Evolutionary conservation across 768 basidiomycete species (phyloP).

Genomic region (Amyloporia xantha): DNA sequence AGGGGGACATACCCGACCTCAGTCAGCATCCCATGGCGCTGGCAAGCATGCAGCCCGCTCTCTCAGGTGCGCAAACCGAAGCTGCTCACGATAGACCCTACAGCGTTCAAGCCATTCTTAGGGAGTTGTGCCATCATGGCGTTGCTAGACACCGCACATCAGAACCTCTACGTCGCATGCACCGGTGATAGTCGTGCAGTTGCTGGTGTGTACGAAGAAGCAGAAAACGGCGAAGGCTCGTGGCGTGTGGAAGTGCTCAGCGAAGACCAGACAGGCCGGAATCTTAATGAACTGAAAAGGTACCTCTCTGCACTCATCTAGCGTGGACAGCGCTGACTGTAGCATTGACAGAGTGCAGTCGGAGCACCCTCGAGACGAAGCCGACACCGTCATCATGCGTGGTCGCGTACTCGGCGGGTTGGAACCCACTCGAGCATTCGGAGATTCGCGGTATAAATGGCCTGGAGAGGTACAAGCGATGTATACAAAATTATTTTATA

Average conservation of each 20-base stretch:
- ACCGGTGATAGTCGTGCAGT: constrained; percentile 95
- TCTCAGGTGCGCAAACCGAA: constrained; percentile 71
- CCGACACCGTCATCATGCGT: constrained; percentile 61
- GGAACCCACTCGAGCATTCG: constrained; percentile 83
- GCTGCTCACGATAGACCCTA: not conserved
- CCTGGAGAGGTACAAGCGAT: constrained; percentile 61
- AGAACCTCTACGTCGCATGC: constrained; percentile 82
- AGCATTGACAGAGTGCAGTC: constrained; percentile 51
- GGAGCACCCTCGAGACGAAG: constrained; percentile 79
- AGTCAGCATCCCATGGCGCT: constrained; percentile 66
- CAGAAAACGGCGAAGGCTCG: constrained; percentile 52
- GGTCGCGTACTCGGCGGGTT: constrained; percentile 85
- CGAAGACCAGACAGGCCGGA: constrained; percentile 95
- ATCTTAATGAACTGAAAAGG: constrained; percentile 79
- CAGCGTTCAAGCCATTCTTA: constrained; percentile 15
- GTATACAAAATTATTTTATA: constrained; percentile 38
- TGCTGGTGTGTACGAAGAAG: constrained; percentile 83
- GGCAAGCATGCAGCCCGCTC: constrained; percentile 72
- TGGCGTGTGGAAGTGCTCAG: constrained; percentile 94
- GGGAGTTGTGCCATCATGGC: constrained; percentile 92
- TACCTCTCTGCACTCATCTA: constrained; percentile 23
- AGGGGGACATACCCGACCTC: constrained; percentile 52
- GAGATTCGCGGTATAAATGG: constrained; percentile 91
- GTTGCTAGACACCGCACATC: constrained; percentile 76
- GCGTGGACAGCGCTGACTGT: not conserved